Base-by-base conservation (phyloP, 768 basidiomycete species). In the Podaxis carcinomalis region DNA sequence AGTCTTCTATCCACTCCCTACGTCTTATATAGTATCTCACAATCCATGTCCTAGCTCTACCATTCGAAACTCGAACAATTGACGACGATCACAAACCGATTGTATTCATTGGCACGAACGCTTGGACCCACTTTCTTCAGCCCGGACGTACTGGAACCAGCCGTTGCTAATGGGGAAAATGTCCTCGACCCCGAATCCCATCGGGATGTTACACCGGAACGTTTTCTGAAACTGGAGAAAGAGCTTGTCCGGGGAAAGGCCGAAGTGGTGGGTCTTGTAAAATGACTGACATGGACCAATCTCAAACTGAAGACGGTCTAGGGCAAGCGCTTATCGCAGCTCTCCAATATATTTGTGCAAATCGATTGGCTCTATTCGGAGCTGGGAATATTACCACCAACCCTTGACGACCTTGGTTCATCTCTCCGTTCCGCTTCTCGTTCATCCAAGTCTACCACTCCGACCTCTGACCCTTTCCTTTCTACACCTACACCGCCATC, bases 321-420 rank as follows among this genome's bases (percentile, higher is more conserved):
- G 90, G 74, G 80, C 27, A 90, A 88, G 68, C 86, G 92, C 27
- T 78, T 90, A 36, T 76, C 79, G 52, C 79, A 87, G 56, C 77
- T 94, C 23, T 83, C 86, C 5, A 74, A 75, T 7, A 79, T 83
- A 35, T 85, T 94, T 63, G 73, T 86, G 10, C 89, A 93, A 58
- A 87, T 95, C 36, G 90, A 93, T 69, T 90, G 87, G 83, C 74
- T 95, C 14, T 83, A 93, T 65, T 80, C 84, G 27, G 93, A 96
- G 69, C 84, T 98, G 4, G 94, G 91, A 25, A 83, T 93, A 37
- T 60, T 80, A 2, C 79, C 87, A 35, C 89, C 89, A 16, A 75
- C 81, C 3, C 65, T 82, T 1, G 83, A 84, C 16, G 82, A 83
- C 59, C 69, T 69, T 65, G 71, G 64, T 68, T 76, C 69, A 61